Percentiles rank a stretch among this genome's conserved stretches.
Conservation (phyloP, 1,284 basidiomycete species). For the Boletus semigastroideus region DNA sequence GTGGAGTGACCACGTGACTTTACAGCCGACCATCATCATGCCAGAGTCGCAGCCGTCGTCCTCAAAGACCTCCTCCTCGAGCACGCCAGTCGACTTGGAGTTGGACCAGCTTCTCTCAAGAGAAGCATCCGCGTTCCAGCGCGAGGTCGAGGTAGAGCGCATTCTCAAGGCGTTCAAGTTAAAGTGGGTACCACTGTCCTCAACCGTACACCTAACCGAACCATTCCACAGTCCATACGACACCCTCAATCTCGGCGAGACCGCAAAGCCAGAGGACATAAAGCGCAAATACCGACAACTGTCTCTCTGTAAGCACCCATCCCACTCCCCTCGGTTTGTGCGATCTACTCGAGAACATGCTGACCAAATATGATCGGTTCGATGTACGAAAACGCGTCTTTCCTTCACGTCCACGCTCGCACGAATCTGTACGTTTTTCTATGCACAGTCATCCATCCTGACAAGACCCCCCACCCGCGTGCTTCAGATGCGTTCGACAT, state of each 20-base stretch:
- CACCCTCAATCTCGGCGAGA: constrained; percentile 66
- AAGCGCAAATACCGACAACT: constrained; percentile 81
- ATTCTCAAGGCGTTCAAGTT: constrained; percentile 83
- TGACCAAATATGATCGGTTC: constrained; percentile 22
- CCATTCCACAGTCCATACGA: constrained; percentile 64
- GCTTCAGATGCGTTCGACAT: constrained; percentile 84
- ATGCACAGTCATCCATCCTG: constrained; percentile 78
- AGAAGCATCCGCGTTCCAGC: constrained; percentile 80
- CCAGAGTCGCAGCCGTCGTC: constrained; percentile 18
- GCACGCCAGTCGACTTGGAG: constrained; percentile 40
- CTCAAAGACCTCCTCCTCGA: constrained; percentile 30
- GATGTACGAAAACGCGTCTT: not conserved
- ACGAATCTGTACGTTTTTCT: constrained; percentile 41
- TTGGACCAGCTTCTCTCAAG: constrained; percentile 74
- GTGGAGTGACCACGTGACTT: too few relatives aligned
- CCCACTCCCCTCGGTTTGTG: constrained; percentile 9
- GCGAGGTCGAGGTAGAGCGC: constrained; percentile 82
- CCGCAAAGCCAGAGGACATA: constrained; percentile 65
- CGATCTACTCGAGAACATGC: constrained; percentile 16
- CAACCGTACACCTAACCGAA: not conserved
- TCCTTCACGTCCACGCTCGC: constrained; percentile 4
- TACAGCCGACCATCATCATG: not conserved
- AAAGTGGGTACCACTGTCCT: constrained; percentile 52
- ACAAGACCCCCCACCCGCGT: constrained; percentile 75
- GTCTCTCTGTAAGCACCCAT: constrained; percentile 67